Base-by-base conservation (phyloP, 2,329 filamentous ascomycete genomes). In the Ophiognomonia clavigignenti-juglandacearum region DNA sequence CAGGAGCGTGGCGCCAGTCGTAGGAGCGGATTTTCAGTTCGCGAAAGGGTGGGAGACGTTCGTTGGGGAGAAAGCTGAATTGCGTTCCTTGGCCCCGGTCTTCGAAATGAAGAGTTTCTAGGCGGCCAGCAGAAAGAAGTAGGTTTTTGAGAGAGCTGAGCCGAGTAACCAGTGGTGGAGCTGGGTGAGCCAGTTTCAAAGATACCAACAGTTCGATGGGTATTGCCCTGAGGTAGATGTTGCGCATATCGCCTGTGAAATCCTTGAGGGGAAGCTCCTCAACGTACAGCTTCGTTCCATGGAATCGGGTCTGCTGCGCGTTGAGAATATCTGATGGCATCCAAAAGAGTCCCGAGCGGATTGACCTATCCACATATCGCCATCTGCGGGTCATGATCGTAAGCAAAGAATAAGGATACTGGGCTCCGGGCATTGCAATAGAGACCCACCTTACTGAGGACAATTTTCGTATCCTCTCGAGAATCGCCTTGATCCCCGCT, bases 21-120 rank as follows among this genome's bases (percentile, higher is more conserved):
- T 77, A 77, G 2, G 69, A 73, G 40, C 64, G 65, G 31, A 77
- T 57, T 1, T 56, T 59, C 4, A 77, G 59, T 7, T 70, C 64
- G 18, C 54, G 55, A 5, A 77, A 55, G 0, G 72, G 57, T 1
- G 73, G 73, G 20, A 77, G 56, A 10, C 68, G 61, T 45, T 76
- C 72, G 16, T 56, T 59, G 0, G 50, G 51, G 0, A 44, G 32
- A 26, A 77, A 75, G 3, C 50, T 50, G 53, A 77, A 74, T 37
- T 60, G 66, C 13, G 67, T 71, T 4, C 72, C 71, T 45, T 72
- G 69, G 1, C 71, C 71, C 10, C 67, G 57, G 44, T 73, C 71
- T 24, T 65, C 58, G 52, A 73, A 73, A 43, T 67, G 62, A n/a
- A 75, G 61, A 1, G 57, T 64, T 51, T 65, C 58, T 3, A 73